Evolutionary conservation across 2,329 filamentous ascomycete species (phyloP).

Genomic region (Penicillium carneum): DNA sequence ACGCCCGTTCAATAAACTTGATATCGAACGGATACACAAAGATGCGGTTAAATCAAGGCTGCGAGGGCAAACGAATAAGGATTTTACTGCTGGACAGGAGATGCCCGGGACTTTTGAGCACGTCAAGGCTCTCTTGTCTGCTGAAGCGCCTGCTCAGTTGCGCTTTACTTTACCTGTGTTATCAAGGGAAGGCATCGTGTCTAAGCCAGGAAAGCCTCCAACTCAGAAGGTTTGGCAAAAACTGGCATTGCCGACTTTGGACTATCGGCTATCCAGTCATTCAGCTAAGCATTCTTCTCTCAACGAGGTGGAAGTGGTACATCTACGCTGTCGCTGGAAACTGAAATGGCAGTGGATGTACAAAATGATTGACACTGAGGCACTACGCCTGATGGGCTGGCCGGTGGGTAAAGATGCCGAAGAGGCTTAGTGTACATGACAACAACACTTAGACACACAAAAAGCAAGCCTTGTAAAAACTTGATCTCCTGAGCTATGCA

Average conservation of each 20-base stretch:
- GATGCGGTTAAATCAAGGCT: conserved; percentile 16
- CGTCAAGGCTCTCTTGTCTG: conserved; percentile 32
- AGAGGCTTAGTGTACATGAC: conserved; percentile 39
- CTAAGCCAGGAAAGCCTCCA: conserved; percentile 6
- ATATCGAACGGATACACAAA: conserved; percentile 37
- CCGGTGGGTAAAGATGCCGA: conserved; percentile 33
- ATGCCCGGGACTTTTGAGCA: conserved; percentile 13
- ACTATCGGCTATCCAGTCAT: conserved; percentile 28
- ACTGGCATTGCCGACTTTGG: conserved; percentile 42
- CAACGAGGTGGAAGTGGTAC: conserved; percentile 20
- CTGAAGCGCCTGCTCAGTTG: conserved; percentile 45
- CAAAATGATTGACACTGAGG: conserved; percentile 49
- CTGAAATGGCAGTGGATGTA: conserved; percentile 52
- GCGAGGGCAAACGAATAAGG: conserved; percentile 4
- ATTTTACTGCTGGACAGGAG: background rate
- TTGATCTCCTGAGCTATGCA: conserved; percentile 36
- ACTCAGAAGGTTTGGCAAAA: conserved; percentile 20
- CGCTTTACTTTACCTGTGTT: conserved; percentile 55
- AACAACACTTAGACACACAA: conserved; percentile 26
- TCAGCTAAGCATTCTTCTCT: conserved; percentile 1
- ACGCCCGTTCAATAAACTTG: conserved; percentile 48
- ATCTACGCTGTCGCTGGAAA: conserved; percentile 27
- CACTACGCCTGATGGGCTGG: conserved; percentile 44
- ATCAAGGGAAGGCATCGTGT: conserved; percentile 19
- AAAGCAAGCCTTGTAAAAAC: conserved; percentile 23